Conservation (phyloP, 2,329 filamentous ascomycete species). For the Rhynchosporium secalis region DNA sequence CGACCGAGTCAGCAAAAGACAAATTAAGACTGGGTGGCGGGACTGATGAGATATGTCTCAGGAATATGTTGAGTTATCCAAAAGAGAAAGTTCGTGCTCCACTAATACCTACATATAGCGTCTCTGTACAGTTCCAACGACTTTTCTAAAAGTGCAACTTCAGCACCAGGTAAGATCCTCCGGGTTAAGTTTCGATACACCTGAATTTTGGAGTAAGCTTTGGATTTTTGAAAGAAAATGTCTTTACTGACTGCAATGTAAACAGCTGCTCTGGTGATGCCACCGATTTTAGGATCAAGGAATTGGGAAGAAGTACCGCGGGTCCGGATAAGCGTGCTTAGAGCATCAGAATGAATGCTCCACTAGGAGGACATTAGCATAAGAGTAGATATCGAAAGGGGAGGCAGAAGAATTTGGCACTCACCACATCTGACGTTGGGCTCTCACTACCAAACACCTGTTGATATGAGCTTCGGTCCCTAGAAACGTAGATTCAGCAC, state of each 20-base stretch:
- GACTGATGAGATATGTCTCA: too few relatives aligned
- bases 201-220: not conserved
- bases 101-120: not conserved
- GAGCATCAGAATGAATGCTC: constrained; percentile 8
- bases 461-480: too few relatives aligned
- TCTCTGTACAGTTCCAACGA: not conserved
- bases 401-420: not conserved
- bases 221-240: too few relatives aligned
- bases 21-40: too few relatives aligned
- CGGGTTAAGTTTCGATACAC: constrained; percentile 5
- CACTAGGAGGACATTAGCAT: not conserved
- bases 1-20: too few relatives aligned
- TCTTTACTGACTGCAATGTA: not conserved
- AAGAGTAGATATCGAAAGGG: not conserved
- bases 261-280: constrained; percentile 3
- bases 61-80: too few relatives aligned
- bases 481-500: not conserved
- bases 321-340: not conserved
- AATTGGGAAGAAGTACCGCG: not conserved
- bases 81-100: too few relatives aligned
- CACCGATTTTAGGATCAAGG: constrained; percentile 1
- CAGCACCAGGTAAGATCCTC: not conserved
- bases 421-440: constrained; percentile 2
- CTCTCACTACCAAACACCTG: constrained; percentile 6
- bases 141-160: constrained; percentile 4